A percentile compares a stretch with the other conserved stretches of the same genome.
Conservation (phyloP, 2,329 filamentous ascomycete species). For the Boeremia exigua region DNA sequence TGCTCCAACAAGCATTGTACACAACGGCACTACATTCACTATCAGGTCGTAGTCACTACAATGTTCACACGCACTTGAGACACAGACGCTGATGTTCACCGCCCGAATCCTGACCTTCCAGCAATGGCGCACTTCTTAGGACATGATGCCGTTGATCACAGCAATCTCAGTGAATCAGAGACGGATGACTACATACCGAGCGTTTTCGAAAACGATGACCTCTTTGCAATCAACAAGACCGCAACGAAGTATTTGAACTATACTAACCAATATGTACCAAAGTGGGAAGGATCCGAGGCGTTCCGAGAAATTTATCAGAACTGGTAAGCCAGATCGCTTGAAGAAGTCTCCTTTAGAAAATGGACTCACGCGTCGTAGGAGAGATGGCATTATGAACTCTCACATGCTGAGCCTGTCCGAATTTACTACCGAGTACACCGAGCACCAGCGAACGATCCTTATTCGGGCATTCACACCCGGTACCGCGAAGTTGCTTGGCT, state of each 20-base stretch:
- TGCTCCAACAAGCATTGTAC: no score
- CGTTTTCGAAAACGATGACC: background rate
- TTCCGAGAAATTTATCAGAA: background rate
- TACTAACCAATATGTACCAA: background rate
- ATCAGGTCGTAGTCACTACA: no score
- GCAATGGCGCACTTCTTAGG: background rate
- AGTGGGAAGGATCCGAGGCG: background rate
- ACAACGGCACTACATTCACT: no score
- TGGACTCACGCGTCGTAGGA: background rate
- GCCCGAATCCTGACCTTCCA: background rate
- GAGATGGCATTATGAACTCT: slow-evolving; percentile 13
- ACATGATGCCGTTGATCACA: background rate
- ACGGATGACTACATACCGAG: background rate
- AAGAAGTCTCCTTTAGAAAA: background rate
- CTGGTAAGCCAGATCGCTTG: background rate
- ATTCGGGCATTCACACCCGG: background rate
- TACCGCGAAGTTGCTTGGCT: slow-evolving; percentile 12
- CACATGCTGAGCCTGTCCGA: slow-evolving; percentile 10
- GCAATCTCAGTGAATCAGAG: background rate
- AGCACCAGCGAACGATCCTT: background rate
- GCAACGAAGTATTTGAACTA: background rate
- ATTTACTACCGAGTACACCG: slow-evolving; percentile 2
- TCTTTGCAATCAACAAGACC: background rate
- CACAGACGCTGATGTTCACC: background rate
- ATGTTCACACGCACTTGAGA: no score